These are phyloP conservation scores for Candida neerlandica DNA, from an alignment of 1,139 yeast genomes.

Conservation along the genomic window DNA sequence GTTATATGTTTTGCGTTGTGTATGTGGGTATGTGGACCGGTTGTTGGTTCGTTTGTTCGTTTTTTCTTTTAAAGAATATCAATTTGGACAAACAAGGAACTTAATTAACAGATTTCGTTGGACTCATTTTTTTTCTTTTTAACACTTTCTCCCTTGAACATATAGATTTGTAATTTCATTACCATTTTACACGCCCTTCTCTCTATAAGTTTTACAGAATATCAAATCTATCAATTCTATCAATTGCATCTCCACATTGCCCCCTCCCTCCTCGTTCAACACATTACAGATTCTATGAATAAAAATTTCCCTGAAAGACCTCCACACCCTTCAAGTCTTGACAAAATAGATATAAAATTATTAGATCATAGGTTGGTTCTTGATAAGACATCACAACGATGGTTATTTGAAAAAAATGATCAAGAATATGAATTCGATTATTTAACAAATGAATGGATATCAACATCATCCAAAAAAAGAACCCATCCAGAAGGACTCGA, in stretches of 20 bases:
- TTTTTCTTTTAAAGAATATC: too few species aligned
- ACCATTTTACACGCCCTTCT: not conserved
- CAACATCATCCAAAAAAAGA: conserved; percentile 19
- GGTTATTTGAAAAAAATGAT: conserved; percentile 26
- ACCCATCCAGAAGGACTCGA: too few species aligned
- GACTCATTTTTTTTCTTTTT: not conserved
- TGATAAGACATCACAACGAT: conserved; percentile 26
- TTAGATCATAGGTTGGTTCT: conserved; percentile 33
- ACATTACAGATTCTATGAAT: not conserved
- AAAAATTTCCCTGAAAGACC: conserved; percentile 25
- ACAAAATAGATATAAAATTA: conserved; percentile 19
- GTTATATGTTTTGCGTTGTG: too few species aligned
- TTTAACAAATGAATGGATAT: conserved; percentile 10
- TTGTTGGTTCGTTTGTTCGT: too few species aligned
- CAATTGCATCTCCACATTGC: too few species aligned
- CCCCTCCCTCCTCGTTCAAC: too few species aligned
- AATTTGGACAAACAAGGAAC: too few species aligned
- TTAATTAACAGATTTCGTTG: not conserved
- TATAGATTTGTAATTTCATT: not conserved
- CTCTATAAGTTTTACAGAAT: not conserved
- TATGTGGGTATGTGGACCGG: too few species aligned
- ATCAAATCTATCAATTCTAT: too few species aligned
- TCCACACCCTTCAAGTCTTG: conserved; percentile 21
- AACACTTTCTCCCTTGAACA: not conserved
- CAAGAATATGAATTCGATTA: conserved; percentile 15